Evolutionary conservation across 225 moss, liverwort and hornwort species (phyloP).

Genomic region (Straminergon stramineum): DNA sequence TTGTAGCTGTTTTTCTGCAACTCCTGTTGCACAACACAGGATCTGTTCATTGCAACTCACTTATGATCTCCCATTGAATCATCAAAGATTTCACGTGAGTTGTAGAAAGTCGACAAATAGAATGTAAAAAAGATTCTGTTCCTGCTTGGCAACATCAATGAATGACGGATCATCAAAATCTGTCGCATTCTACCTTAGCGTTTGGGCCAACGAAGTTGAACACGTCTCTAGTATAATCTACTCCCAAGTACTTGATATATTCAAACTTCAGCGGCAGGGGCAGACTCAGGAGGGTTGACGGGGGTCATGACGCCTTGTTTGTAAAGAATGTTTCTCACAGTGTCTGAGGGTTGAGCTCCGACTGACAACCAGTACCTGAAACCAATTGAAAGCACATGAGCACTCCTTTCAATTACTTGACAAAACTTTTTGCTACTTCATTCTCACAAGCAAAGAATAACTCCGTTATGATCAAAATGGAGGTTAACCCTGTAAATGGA

Average conservation of each 20-base stretch:
- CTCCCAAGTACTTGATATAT: not conserved
- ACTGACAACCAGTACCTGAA: constrained; percentile 89
- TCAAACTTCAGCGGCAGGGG: constrained; percentile 22
- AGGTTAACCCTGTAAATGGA: not conserved
- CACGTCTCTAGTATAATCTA: not conserved
- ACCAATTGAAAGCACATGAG: not conserved
- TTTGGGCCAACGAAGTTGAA: not conserved
- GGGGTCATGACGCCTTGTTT: constrained; percentile 35
- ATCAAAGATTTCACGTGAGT: not conserved
- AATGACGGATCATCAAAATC: constrained; percentile 2
- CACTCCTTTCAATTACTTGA: not conserved
- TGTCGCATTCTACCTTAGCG: not conserved
- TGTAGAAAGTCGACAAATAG: constrained; percentile 3
- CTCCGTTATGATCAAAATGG: not conserved
- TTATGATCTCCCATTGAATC: not conserved
- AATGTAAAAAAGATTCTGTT: constrained; percentile 4
- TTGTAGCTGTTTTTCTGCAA: not conserved
- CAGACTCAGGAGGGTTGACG: not conserved
- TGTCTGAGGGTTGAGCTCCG: constrained; percentile 92
- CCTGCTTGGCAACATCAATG: constrained; percentile 9
- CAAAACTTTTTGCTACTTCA: not conserved
- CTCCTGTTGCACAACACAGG: not conserved
- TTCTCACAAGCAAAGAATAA: not conserved
- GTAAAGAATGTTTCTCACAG: constrained; percentile 45
- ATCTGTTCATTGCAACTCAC: not conserved